Evolutionary conservation across 768 basidiomycete species (phyloP).

Genomic region (Tylopilus sp.): DNA sequence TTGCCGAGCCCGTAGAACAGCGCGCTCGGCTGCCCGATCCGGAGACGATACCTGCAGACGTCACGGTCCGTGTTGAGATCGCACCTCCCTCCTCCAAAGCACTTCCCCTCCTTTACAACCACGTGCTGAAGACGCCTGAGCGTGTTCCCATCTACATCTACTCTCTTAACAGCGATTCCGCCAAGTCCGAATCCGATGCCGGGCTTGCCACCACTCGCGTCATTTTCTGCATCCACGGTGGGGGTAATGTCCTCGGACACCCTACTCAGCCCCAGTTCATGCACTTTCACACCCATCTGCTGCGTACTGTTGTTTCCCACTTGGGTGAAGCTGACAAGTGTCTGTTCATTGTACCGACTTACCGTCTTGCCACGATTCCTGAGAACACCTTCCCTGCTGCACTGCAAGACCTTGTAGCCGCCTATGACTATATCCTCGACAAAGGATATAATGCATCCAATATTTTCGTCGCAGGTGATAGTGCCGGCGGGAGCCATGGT

Average conservation of each 20-base stretch:
- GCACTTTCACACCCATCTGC: slow-evolving; percentile 5
- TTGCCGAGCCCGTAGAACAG: slow-evolving; percentile 13
- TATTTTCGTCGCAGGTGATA: slow-evolving; percentile 20
- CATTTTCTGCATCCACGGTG: slow-evolving; percentile 27
- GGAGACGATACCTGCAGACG: slow-evolving; percentile 5
- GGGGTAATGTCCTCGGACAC: slow-evolving; percentile 17
- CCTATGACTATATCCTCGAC: slow-evolving; percentile 23
- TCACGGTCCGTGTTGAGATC: slow-evolving; percentile 14
- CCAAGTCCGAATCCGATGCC: neutral
- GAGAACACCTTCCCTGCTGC: slow-evolving; percentile 23
- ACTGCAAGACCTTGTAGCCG: slow-evolving; percentile 23
- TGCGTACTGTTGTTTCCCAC: slow-evolving; percentile 3
- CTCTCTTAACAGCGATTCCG: neutral
- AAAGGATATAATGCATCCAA: slow-evolving; percentile 23
- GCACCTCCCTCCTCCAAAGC: slow-evolving; percentile 8
- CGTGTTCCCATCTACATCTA: slow-evolving; percentile 23
- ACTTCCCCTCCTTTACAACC: neutral
- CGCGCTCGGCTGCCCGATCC: slow-evolving; percentile 5
- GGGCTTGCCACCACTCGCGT: slow-evolving; percentile 4
- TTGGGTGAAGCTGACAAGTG: slow-evolving; percentile 1
- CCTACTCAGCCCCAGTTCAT: slow-evolving; percentile 6
- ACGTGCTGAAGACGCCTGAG: slow-evolving; percentile 11
- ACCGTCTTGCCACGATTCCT: slow-evolving; percentile 23
- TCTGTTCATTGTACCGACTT: slow-evolving; percentile 21
- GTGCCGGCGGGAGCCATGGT: slow-evolving; percentile 27